Percentiles rank a stretch among this genome's conserved stretches.
Evolutionary conservation across 495 filamentous ascomycete species (phyloP).

Genomic region (Aspergillus incahuasiensis): DNA sequence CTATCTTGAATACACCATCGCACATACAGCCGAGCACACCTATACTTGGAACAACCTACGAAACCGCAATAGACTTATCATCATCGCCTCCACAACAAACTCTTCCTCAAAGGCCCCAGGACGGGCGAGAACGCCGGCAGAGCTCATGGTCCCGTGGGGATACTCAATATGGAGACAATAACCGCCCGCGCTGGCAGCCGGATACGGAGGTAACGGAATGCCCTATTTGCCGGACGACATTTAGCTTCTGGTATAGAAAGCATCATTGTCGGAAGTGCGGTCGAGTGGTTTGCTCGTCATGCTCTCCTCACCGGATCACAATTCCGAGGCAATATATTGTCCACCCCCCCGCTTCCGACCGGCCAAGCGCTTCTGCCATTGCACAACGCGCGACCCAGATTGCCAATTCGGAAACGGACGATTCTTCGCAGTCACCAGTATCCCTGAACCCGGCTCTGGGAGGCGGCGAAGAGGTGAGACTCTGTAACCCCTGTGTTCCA

Average conservation of each 20-base stretch:
- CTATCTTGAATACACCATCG: conserved; percentile 19
- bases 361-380: conserved; percentile 19
- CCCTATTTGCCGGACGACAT: conserved; percentile 72
- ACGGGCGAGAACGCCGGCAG: conserved; percentile 5
- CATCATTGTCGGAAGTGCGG: conserved; percentile 98
- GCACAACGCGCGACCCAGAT: conserved; percentile 21
- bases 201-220: conserved; percentile 73
- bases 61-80: conserved; percentile 35
- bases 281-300: conserved; percentile 83
- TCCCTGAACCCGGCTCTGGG: conserved; percentile 53
- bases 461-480: conserved; percentile 80
- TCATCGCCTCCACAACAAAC: conserved; percentile 22
- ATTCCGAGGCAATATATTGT: conserved; percentile 94
- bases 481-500: conserved; percentile 93
- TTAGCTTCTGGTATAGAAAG: conserved; percentile 83
- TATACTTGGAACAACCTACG: conserved; percentile 28
- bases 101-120: conserved; percentile 8
- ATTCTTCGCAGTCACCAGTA: conserved; percentile 18
- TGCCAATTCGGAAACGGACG: conserved; percentile 42
- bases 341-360: conserved; percentile 57
- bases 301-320: conserved; percentile 92
- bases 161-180: conserved; percentile 22
- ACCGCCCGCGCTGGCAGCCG: conserved; percentile 78
- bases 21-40: conserved; percentile 13
- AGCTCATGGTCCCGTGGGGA: conserved; percentile 13